These are phyloP conservation scores for Strombidium stylifer DNA, from an alignment of 73 alveolate genomes.

Conservation along the genomic window DNA sequence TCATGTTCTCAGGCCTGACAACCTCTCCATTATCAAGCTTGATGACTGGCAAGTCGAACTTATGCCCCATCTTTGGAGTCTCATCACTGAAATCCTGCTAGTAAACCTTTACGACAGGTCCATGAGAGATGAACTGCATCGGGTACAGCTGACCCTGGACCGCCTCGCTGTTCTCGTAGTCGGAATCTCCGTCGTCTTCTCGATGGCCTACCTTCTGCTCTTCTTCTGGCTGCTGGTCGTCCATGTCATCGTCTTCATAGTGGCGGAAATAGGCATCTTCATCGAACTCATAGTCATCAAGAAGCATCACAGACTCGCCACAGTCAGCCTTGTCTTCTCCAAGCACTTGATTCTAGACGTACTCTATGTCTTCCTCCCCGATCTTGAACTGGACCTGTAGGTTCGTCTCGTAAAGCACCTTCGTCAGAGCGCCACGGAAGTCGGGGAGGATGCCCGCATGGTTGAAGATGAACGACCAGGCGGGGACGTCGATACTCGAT, in stretches of 20 bases:
- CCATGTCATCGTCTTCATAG: not conserved
- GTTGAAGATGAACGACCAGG: not conserved
- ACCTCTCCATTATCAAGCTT: slow-evolving; percentile 22
- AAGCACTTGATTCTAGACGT: not conserved
- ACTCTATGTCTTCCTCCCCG: not conserved
- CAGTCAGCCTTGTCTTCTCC: not conserved
- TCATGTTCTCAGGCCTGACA: slow-evolving; percentile 18
- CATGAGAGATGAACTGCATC: slow-evolving; percentile 25
- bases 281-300: not conserved
- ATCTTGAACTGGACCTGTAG: not conserved
- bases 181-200: not conserved
- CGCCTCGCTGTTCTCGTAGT: slow-evolving; percentile 20
- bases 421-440: slow-evolving; percentile 1
- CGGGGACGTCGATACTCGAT: slow-evolving; percentile 7
- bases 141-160: slow-evolving; percentile 47
- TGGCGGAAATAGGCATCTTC: not conserved
- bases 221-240: not conserved
- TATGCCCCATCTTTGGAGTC: slow-evolving; percentile 11
- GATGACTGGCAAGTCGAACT: slow-evolving; percentile 24
- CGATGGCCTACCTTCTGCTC: not conserved
- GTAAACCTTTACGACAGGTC: slow-evolving; percentile 37
- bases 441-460: not conserved
- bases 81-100: slow-evolving; percentile 26
- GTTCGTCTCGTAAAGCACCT: slow-evolving; percentile 14
- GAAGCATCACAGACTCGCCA: not conserved